Base-by-base conservation (phyloP, 176 grass and related monocot genomes). In the Ananas comosus region DNA sequence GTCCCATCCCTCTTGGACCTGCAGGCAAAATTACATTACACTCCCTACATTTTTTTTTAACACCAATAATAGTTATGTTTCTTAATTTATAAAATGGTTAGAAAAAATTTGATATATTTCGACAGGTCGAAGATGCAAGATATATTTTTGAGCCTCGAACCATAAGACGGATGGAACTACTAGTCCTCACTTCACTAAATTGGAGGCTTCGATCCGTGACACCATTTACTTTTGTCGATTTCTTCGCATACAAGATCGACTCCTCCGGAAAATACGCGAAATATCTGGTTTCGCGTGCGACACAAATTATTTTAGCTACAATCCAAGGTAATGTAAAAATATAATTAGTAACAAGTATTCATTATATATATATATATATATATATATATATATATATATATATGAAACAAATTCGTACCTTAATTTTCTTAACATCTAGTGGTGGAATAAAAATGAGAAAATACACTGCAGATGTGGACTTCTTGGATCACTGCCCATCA, bases 181-280 rank as follows among this genome's bases (percentile, higher is more conserved):
- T 99, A 13, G 83, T 99, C 63, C 85, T 99, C 27, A 61, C 80
- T 12, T 66, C 82, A 51, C 68, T 99, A 9, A 85, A 88, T 10
- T 99, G 95, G 95, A 90, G 90, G 69, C 90, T 99, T 64, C 80
- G 85, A 50, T 91, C 85, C 0, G 85, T 99, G 57, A 99, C 95
- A 0, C 90, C 95, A 7, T 94, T 99, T 76, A 73, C 82, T 50
- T 99, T 91, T 83, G 88, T 94, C 64, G 83, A 94, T 86, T 88
- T 94, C 78, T 99, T 99, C 59, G 90, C 80, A 48, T 83, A 83
- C 75, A 99, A 94, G 85, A 80, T 83, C 11, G 87, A 91, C 47
- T 87, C 85, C 11, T 67, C 71, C 47, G 95, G 90, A 51, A 88
- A 83, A 73, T 82, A 99, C 57, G 70, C 29, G 9, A 77, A 71